These are phyloP conservation scores for Nakaseomyces sp. DNA, from an alignment of 1,139 yeast genomes.

Conservation along the genomic window DNA sequence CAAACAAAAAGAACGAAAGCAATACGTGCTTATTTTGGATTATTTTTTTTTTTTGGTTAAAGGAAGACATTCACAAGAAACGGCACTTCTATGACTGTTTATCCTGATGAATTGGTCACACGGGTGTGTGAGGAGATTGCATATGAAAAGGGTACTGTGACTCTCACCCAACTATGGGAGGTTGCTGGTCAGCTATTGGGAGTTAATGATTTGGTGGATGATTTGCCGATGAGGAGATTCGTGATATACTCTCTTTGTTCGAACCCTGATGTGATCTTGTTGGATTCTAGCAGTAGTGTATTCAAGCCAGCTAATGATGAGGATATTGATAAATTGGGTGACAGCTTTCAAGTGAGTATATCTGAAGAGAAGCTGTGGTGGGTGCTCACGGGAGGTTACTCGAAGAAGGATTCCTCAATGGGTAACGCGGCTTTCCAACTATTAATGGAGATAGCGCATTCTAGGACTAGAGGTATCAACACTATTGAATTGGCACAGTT, in stretches of 20 bases:
- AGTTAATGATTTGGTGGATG: not conserved
- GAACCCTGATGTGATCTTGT: not conserved
- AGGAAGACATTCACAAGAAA: not conserved
- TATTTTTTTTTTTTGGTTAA: too few species aligned
- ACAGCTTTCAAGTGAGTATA: not conserved
- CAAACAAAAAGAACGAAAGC: too few species aligned
- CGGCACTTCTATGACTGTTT: constrained; percentile 2
- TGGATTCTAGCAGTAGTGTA: not conserved
- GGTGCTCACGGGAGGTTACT: constrained; percentile 36
- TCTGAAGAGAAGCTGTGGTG: constrained; percentile 21
- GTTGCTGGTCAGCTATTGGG: not conserved
- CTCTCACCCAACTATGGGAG: not conserved
- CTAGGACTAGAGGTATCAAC: constrained; percentile 48
- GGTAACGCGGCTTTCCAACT: constrained; percentile 39
- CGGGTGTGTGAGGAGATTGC: constrained; percentile 3
- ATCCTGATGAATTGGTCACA: constrained; percentile 1
- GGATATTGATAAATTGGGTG: not conserved
- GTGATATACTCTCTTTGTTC: not conserved
- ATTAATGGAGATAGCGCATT: constrained; percentile 42
- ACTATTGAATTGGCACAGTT: constrained; percentile 47
- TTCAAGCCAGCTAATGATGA: not conserved
- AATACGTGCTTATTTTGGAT: too few species aligned
- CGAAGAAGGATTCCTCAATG: constrained; percentile 35
- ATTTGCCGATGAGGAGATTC: constrained; percentile 1
- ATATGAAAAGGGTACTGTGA: constrained; percentile 1